Conservation (phyloP, 2,329 filamentous ascomycete species). For the Chaetomiaceae sp. region DNA sequence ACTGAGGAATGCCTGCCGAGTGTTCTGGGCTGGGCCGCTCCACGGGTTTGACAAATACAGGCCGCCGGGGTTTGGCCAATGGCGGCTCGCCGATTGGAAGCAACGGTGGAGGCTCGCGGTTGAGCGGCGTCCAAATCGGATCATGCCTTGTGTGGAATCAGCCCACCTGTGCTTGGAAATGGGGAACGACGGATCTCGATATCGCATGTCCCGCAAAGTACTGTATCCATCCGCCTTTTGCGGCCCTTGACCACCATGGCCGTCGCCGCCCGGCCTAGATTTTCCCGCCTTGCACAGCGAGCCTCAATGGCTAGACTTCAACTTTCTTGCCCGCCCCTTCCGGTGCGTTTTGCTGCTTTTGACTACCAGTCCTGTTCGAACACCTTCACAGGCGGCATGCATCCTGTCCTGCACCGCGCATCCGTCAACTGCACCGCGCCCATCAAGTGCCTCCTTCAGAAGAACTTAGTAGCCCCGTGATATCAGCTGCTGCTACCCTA, state of each 20-base stretch:
- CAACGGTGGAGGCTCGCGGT: slow-evolving; percentile 6
- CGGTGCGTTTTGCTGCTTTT: no score
- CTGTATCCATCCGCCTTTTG: slow-evolving; percentile 17
- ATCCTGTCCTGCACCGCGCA: no score
- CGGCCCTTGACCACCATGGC: not conserved
- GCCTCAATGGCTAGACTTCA: no score
- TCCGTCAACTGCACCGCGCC: no score
- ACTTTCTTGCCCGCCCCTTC: not conserved
- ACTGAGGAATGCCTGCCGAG: slow-evolving; percentile 19
- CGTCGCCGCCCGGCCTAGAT: no score
- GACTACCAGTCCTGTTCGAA: no score
- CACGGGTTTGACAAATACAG: slow-evolving; percentile 15
- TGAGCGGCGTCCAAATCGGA: slow-evolving; percentile 23
- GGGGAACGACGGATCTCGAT: slow-evolving; percentile 16
- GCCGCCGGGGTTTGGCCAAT: slow-evolving; percentile 18
- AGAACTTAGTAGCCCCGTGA: not conserved
- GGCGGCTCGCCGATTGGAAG: not conserved
- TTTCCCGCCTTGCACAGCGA: no score
- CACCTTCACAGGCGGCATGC: no score
- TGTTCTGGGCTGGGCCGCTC: slow-evolving; percentile 18
- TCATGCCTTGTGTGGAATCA: slow-evolving; percentile 27
- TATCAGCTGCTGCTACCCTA: slow-evolving; percentile 2
- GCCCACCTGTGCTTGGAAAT: slow-evolving; percentile 22
- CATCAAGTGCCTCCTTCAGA: not conserved
- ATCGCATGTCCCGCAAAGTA: slow-evolving; percentile 20